Evolutionary conservation across 371 early-diverging fungal species (phyloP).

Genomic region (Zopfochytrium polystomum): DNA sequence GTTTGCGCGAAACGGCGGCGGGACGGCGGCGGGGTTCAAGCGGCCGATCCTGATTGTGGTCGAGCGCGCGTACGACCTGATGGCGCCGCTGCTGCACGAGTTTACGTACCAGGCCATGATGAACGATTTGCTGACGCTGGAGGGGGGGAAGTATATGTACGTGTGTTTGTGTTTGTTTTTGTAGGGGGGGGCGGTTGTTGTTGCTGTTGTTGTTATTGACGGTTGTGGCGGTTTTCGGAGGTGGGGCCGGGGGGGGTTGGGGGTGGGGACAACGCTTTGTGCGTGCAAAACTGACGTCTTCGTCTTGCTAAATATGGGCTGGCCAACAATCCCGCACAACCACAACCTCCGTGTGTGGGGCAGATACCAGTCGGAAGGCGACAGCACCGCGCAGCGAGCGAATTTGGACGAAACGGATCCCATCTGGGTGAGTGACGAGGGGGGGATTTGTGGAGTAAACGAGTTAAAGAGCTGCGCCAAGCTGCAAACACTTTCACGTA

Average conservation of each 20-base stretch:
- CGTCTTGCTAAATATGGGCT: too few species aligned
- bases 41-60: constrained; percentile 77
- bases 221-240: neutral
- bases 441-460: too few species aligned
- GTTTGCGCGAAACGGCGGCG: too few species aligned
- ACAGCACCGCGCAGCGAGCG: constrained; percentile 15
- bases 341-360: constrained; percentile 6
- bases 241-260: too few species aligned
- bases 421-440: constrained; percentile 42
- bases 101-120: constrained; percentile 99
- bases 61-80: constrained; percentile 89
- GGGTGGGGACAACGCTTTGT: too few species aligned
- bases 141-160: constrained; percentile 37
- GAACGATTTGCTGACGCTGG: constrained; percentile 69
- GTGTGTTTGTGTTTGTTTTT: constrained; percentile 1
- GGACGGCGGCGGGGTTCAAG: constrained; percentile 55
- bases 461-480: too few species aligned
- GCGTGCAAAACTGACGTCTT: too few species aligned
- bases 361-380: constrained; percentile 7
- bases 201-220: too few species aligned
- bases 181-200: constrained; percentile 2
- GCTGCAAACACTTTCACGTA: too few species aligned
- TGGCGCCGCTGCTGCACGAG: constrained; percentile 91
- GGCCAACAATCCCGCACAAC: neutral
- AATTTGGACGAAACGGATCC: constrained; percentile 45